Evolutionary conservation across 768 basidiomycete species (phyloP).

Genomic region (Trametes coccinea): DNA sequence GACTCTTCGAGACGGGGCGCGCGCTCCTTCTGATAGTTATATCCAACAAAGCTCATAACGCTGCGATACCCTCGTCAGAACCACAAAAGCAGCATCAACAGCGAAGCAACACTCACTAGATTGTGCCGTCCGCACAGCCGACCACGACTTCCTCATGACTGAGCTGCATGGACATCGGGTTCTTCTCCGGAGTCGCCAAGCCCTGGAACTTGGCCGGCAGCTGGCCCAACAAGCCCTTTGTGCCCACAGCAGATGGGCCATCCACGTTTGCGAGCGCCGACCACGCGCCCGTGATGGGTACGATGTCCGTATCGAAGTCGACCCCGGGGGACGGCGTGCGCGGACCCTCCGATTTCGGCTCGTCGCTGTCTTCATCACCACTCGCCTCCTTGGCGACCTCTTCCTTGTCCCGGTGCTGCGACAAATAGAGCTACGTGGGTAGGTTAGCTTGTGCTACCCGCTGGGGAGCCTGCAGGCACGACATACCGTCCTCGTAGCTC

Average conservation of each 20-base stretch:
- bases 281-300: conserved; percentile 77
- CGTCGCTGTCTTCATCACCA: conserved; percentile 26
- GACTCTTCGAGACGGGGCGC: conserved; percentile 7
- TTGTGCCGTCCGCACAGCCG: conserved; percentile 88
- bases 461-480: neutral
- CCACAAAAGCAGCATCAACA: neutral
- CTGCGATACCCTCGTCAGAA: conserved; percentile 29
- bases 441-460: neutral
- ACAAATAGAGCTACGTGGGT: conserved; percentile 67
- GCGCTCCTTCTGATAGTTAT: conserved; percentile 47
- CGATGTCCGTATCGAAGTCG: conserved; percentile 65
- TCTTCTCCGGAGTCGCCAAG: conserved; percentile 86
- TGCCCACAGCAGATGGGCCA: conserved; percentile 35
- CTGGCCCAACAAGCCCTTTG: conserved; percentile 61
- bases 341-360: conserved; percentile 19
- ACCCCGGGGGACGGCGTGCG: conserved; percentile 41
- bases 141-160: conserved; percentile 91
- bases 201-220: conserved; percentile 73
- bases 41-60: conserved; percentile 64
- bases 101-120: conserved; percentile 60
- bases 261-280: conserved; percentile 54
- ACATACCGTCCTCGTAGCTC: conserved; percentile 75
- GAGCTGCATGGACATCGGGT: conserved; percentile 92
- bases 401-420: conserved; percentile 67
- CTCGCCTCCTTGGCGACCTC: conserved; percentile 24